Percentiles rank a stretch among this genome's conserved stretches.
Conservation (phyloP, 1,284 basidiomycete species). For the Phellinidium pouzarii region DNA sequence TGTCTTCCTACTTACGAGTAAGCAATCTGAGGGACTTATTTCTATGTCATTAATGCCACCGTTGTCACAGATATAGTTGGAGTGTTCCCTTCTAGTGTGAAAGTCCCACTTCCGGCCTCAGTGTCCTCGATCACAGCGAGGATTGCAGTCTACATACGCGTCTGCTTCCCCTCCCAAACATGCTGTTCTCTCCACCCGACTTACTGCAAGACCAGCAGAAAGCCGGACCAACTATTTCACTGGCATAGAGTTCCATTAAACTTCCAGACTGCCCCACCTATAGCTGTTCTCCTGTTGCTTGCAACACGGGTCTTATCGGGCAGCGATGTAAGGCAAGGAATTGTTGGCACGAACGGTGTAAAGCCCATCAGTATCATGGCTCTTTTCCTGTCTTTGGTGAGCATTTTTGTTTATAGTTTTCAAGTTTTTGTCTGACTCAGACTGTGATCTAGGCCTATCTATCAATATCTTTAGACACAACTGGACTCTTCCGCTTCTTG, state of each 20-base stretch:
- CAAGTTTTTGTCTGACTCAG: background rate
- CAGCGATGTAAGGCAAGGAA: slow-evolving; percentile 59
- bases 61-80: slow-evolving; percentile 59
- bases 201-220: slow-evolving; percentile 23
- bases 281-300: slow-evolving; percentile 75
- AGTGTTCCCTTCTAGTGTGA: slow-evolving; percentile 55
- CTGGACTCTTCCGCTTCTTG: slow-evolving; percentile 80
- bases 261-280: slow-evolving; percentile 69
- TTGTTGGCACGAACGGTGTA: slow-evolving; percentile 69
- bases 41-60: too few species aligned
- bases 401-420: slow-evolving; percentile 18
- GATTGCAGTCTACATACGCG: slow-evolving; percentile 18
- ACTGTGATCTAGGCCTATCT: slow-evolving; percentile 66
- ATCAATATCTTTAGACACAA: slow-evolving; percentile 87
- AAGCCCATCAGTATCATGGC: slow-evolving; percentile 92
- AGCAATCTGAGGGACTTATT: too few species aligned
- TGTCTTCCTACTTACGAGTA: too few species aligned
- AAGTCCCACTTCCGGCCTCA: slow-evolving; percentile 32
- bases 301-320: slow-evolving; percentile 69
- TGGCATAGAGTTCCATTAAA: slow-evolving; percentile 45
- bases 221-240: slow-evolving; percentile 8
- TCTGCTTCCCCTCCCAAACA: slow-evolving; percentile 13
- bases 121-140: background rate
- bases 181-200: slow-evolving; percentile 27
- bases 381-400: slow-evolving; percentile 78